Percentiles rank a stretch among this genome's conserved stretches.
Conservation (phyloP, 768 basidiomycete species). For the Boletus vermiculosoides region DNA sequence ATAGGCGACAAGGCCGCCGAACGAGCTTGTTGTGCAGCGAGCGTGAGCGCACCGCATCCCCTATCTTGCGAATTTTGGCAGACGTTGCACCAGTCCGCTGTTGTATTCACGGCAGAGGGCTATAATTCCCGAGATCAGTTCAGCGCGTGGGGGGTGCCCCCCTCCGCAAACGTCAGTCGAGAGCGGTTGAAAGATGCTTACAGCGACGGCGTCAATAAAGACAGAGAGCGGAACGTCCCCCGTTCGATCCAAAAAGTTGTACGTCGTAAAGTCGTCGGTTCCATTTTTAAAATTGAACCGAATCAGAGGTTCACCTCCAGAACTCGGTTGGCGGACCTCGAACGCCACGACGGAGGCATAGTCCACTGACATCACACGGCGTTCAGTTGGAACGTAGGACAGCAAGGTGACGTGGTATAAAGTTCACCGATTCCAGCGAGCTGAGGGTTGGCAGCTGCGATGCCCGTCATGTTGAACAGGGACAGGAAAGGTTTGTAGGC, state of each 20-base stretch:
- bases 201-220: slow-evolving; percentile 45
- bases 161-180: neutral
- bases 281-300: slow-evolving; percentile 74
- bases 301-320: slow-evolving; percentile 48
- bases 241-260: slow-evolving; percentile 44
- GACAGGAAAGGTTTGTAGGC: slow-evolving; percentile 79
- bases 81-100: slow-evolving; percentile 55
- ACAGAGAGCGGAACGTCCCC: slow-evolving; percentile 54
- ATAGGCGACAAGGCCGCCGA: slow-evolving; percentile 40
- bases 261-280: slow-evolving; percentile 46
- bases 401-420: neutral
- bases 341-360: slow-evolving; percentile 58
- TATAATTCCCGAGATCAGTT: slow-evolving; percentile 21
- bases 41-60: slow-evolving; percentile 51
- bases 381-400: neutral
- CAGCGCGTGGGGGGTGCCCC: neutral
- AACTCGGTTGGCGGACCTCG: slow-evolving; percentile 53
- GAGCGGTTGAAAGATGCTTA: slow-evolving; percentile 16
- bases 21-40: slow-evolving; percentile 26
- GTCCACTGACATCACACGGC: slow-evolving; percentile 42
- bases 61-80: slow-evolving; percentile 58
- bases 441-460: slow-evolving; percentile 46
- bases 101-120: slow-evolving; percentile 51
- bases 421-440: slow-evolving; percentile 57
- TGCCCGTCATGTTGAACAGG: slow-evolving; percentile 74